Conservation (phyloP, 768 basidiomycete genomes). For the Suillus americanus region DNA sequence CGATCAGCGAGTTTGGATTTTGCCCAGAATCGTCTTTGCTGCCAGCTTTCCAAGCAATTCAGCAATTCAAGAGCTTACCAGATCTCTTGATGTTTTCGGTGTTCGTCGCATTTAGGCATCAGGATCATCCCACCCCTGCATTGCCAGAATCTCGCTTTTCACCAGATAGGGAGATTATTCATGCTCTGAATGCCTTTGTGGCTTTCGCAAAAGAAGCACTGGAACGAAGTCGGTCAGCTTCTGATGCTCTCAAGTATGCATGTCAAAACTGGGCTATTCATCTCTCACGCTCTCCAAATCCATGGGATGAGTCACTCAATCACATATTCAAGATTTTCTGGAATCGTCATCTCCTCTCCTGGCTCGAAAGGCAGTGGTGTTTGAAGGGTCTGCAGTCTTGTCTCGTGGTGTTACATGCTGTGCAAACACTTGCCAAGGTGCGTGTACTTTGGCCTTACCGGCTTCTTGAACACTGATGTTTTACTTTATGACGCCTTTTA, state of each 20-base stretch:
- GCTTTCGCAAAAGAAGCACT: neutral
- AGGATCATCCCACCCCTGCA: neutral
- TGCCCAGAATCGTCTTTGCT: neutral
- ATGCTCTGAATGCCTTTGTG: neutral
- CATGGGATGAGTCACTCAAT: neutral
- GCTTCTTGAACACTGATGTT: neutral
- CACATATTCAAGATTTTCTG: neutral
- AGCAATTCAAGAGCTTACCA: neutral
- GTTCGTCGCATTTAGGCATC: neutral
- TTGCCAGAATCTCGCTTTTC: neutral
- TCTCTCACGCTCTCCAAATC: neutral
- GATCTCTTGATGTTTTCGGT: neutral
- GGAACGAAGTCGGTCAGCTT: neutral
- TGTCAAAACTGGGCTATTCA: neutral
- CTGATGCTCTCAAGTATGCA: neutral
- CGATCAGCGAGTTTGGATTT: neutral
- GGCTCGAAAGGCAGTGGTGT: neutral
- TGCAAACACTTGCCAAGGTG: neutral
- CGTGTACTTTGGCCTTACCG: neutral
- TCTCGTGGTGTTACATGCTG: neutral
- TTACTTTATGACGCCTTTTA: neutral
- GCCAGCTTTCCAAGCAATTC: neutral
- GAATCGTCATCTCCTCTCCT: neutral
- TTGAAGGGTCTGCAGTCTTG: neutral
- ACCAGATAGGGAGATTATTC: neutral